Percentiles rank a stretch among this genome's conserved stretches.
phyloP scores from a whole-genome alignment of 2,329 filamentous ascomycete species.

The Fusarium udum region DNA sequence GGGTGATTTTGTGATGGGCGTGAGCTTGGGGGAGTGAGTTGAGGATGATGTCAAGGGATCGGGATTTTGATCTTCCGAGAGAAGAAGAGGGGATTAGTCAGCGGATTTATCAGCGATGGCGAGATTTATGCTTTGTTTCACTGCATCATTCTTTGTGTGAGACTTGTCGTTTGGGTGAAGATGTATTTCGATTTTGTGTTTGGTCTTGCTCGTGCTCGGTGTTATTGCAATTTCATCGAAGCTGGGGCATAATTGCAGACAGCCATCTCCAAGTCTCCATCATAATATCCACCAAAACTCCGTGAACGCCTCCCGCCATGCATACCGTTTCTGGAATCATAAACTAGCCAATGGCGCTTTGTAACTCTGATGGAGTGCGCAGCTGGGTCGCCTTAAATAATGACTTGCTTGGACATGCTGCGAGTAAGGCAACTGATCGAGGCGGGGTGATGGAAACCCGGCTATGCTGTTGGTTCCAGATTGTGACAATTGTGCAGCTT shows the following conservation, averaged over 20 bases:
- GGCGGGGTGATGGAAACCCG: neutral
- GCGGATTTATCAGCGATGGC: slow-evolving; percentile 15
- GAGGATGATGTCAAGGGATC: slow-evolving; percentile 21
- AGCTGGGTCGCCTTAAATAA: rapidly evolving
- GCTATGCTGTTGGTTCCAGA: slow-evolving; percentile 7
- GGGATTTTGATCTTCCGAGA: slow-evolving; percentile 16
- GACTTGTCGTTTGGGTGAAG: rapidly evolving
- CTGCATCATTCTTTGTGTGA: rapidly evolving
- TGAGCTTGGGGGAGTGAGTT: neutral
- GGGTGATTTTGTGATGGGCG: neutral
- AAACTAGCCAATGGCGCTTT: rapidly evolving
- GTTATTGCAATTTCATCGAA: too few relatives aligned
- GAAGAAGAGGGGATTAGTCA: neutral
- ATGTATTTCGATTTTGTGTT: neutral
- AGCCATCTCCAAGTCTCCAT: too few relatives aligned
- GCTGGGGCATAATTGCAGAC: too few relatives aligned
- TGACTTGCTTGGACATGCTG: neutral
- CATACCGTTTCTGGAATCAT: neutral
- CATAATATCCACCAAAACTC: neutral
- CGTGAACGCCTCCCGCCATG: neutral
- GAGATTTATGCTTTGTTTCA: neutral
- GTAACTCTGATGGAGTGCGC: rapidly evolving
- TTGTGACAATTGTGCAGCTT: neutral
- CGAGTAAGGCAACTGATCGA: neutral
- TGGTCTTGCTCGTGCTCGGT: neutral